Evolutionary conservation across 176 grass and related monocot genomes (phyloP).

Genomic region (Carex myosuroides): DNA sequence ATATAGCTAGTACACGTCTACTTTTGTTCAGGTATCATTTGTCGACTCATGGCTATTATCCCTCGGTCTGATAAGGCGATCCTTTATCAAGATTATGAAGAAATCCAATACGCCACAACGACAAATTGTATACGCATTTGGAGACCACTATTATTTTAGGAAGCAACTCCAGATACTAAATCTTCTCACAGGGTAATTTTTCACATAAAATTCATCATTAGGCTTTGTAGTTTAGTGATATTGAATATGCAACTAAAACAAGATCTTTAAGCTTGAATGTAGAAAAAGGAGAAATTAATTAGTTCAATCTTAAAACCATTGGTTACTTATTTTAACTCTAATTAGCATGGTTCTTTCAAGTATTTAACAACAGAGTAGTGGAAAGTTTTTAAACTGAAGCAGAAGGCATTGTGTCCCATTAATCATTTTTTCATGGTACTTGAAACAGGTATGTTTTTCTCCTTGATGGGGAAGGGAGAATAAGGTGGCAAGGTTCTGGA

Average conservation of each 20-base stretch:
- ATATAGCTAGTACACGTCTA: neutral
- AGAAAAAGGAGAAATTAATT: neutral
- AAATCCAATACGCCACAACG: slow-evolving; percentile 54
- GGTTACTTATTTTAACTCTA: neutral
- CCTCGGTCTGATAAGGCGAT: slow-evolving; percentile 29
- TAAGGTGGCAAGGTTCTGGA: slow-evolving; percentile 97
- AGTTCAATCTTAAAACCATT: neutral
- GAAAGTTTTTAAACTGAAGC: too few species aligned
- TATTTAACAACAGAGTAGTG: too few species aligned
- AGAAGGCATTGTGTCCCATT: neutral
- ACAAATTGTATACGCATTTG: slow-evolving; percentile 48
- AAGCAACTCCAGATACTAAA: slow-evolving; percentile 81
- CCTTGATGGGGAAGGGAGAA: slow-evolving; percentile 56
- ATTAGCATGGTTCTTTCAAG: too few species aligned
- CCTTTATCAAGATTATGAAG: slow-evolving; percentile 55
- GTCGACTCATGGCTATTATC: slow-evolving; percentile 87
- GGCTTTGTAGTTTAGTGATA: neutral
- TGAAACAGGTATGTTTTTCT: slow-evolving; percentile 71
- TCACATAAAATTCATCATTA: neutral
- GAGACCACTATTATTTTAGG: slow-evolving; percentile 64
- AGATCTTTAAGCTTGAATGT: neutral
- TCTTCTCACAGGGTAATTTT: slow-evolving; percentile 76
- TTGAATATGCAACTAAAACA: neutral
- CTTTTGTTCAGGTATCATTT: slow-evolving; percentile 68
- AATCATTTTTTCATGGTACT: neutral